Evolutionary conservation across 768 basidiomycete genomes (phyloP), one percentile per base, ranked within the genome.

Genomic region (Xerocomus brunneocitrinus): DNA sequence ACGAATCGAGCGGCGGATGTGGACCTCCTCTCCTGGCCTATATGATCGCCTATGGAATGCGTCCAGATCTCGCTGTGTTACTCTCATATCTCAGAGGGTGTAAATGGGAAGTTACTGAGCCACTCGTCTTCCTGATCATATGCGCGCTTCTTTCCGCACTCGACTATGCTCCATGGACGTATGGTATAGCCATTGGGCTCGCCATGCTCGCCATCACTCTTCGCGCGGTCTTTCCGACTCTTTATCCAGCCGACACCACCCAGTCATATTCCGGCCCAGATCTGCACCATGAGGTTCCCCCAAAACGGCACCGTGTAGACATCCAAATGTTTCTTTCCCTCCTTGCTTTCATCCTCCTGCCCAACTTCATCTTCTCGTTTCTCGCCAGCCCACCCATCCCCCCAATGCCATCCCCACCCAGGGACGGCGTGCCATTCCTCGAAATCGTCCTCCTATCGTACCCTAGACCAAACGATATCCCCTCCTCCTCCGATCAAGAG

Each of bases 111-210:
- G 51, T 32, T 10, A 51, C 55, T 10, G 59, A 68, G 9, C 47
- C 44, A 8, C 22, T 62, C 14, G 13, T 35, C 7, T 38, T 60
- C 22, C 34, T 65, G 41, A 31, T 41, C 40, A 9, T 53, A 19
- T 61, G 54, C 13, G 25, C 24, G n/a, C 44, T 58, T 5, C 50
- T 68, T 9, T 36, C 51, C 34, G 63, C 49, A 57, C 53, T 75
- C 22, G 76, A 76, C 38, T 49, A 65, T 13, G 64, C 70, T 5
- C 73, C 73, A 8, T 77, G 74, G 74, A 75, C 74, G 24, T 76
- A 76, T 40, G 58, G 60, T 2, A 49, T 65, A 24, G 66, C 69
- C 2, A 41, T 70, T 13, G 44, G 68, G 12, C 59, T 64, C 13
- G 67, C 67, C 5, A 31, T 65, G 10, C 52, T 64, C 13, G 41